Evolutionary conservation across 768 basidiomycete species (phyloP), one percentile per base, ranked within the genome.

Genomic region (Paxillus involutus): DNA sequence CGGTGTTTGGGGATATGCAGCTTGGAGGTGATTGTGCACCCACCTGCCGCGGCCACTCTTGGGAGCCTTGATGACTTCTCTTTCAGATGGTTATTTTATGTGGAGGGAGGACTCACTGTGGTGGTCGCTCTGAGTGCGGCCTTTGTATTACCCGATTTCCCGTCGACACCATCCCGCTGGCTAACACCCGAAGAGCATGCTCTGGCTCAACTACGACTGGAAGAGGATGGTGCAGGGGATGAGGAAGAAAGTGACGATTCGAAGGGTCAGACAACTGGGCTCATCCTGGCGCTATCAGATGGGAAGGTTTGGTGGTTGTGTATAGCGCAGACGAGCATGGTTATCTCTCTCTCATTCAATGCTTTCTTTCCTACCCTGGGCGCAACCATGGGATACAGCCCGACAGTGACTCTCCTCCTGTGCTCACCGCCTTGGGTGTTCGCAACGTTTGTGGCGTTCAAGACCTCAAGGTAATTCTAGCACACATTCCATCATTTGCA

Each of bases 241-340:
- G 73, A 80, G 42, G 72, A 71, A 30, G 74, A 80, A 55, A 75
- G 71, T 9, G 76, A 78, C 47, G 44, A 48, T 19, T 44, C 44
- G 24, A 55, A 71, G 10, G 73, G 68, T 6, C 71, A 26, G 24
- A 60, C 66, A 13, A 67, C 70, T 21, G 88, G 88, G 9, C 64
- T 91, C 3, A 57, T 69, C 9, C 63, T 86, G 57, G 88, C 91
- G 11, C 40, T 90, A 52, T 75, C 75, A 17, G 92, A 94, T 63
- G 84, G 86, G 87, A 89, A 86, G 67, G 89, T 94, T 37, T 94
- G 91, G 87, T 89, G 81, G 81, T 76, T 95, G 42, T 77, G 86
- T 17, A 51, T 90, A 29, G 77, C 85, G 3, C 67, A 89, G 52
- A 81, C 81, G 13, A 78, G 77, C 59, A 77, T 83, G 71, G 58